These are phyloP conservation scores for Colletotrichum sp. DNA, from an alignment of 2,329 filamentous ascomycete genomes.

Conservation along the genomic window DNA sequence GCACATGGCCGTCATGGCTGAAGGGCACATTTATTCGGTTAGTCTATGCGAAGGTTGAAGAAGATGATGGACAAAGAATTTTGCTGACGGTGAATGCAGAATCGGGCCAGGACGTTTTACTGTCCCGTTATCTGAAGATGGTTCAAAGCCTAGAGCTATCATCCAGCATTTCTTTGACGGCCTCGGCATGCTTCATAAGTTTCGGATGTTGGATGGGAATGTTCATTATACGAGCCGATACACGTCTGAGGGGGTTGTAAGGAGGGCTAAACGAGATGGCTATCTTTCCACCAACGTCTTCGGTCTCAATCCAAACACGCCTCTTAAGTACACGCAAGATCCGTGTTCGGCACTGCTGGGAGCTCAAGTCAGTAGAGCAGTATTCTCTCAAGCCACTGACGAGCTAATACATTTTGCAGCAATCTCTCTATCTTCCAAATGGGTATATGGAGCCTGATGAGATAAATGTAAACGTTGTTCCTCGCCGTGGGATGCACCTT, in stretches of 20 bases:
- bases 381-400: background rate
- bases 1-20: constrained; percentile 18
- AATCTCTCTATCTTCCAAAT: constrained; percentile 9
- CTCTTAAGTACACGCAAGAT: constrained; percentile 15
- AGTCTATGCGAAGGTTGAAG: background rate
- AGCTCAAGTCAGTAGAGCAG: constrained; percentile 7
- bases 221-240: constrained; percentile 20
- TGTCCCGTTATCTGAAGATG: constrained; percentile 18
- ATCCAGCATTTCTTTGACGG: constrained; percentile 23
- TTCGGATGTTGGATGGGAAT: constrained; percentile 8
- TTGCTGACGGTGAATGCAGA: background rate
- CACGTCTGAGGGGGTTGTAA: constrained; percentile 17
- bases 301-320: constrained; percentile 20
- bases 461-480: constrained; percentile 17
- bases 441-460: constrained; percentile 12
- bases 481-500: constrained; percentile 19
- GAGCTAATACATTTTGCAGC: background rate
- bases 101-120: constrained; percentile 17
- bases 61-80: background rate
- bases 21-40: constrained; percentile 19
- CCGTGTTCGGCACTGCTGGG: constrained; percentile 20
- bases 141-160: constrained; percentile 21
- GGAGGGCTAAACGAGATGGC: constrained; percentile 14
- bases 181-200: constrained; percentile 21
- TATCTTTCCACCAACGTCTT: constrained; percentile 10